Conservation (phyloP, 495 filamentous ascomycete genomes). For the Mycothermus thermophilus region DNA sequence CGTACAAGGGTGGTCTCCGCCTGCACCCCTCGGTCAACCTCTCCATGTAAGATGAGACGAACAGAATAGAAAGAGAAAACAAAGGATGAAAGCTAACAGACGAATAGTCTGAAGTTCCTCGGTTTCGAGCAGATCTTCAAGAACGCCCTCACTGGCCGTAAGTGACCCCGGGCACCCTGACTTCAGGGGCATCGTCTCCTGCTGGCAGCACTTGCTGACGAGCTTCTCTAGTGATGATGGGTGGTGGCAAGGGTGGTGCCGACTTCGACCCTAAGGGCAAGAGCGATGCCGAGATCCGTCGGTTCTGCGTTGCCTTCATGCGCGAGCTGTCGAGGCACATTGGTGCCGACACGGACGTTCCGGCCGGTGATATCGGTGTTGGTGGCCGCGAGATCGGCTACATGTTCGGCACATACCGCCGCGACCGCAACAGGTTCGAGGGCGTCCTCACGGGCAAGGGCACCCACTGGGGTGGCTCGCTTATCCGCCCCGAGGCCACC, state of each 20-base stretch:
- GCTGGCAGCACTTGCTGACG: conserved; percentile 14
- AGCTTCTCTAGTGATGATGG: conserved; percentile 64
- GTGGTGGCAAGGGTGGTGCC: conserved; percentile 94
- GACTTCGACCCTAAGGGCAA: conserved; percentile 99
- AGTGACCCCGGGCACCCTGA: conserved; percentile 26
- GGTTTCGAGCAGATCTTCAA: conserved; percentile 99
- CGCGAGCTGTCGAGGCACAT: conserved; percentile 88
- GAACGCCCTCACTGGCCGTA: conserved; percentile 94
- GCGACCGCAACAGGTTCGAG: conserved; percentile 78
- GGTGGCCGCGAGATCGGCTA: conserved; percentile 81
- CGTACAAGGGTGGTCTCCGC: conserved; percentile 94
- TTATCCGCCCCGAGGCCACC: conserved; percentile 95
- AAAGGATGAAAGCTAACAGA: conserved; percentile 10
- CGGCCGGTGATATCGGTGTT: conserved; percentile 90
- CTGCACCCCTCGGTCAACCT: conserved; percentile 97
- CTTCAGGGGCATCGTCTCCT: no score
- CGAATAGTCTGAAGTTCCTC: conserved; percentile 69
- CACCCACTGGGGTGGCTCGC: conserved; percentile 74
- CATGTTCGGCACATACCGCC: conserved; percentile 92
- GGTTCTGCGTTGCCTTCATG: conserved; percentile 97
- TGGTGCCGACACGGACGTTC: conserved; percentile 88
- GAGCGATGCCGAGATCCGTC: conserved; percentile 91
- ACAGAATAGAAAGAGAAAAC: background rate
- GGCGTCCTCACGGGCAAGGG: conserved; percentile 96
- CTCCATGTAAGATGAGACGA: conserved; percentile 43